phyloP scores from a whole-genome alignment of 2,329 filamentous ascomycete species.

The Ascochyta lentis region DNA sequence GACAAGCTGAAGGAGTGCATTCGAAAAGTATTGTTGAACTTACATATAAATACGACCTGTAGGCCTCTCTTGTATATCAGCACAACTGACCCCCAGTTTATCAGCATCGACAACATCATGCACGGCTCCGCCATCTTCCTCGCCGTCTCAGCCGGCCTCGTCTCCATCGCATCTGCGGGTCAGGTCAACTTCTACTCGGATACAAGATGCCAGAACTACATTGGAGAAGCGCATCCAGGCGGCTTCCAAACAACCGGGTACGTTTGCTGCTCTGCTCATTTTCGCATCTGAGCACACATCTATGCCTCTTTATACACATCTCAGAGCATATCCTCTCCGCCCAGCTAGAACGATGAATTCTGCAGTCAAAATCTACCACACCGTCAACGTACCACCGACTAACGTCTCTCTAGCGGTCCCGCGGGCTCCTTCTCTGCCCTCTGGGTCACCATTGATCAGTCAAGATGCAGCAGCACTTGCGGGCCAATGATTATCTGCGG shows the following conservation, averaged over 20 bases:
- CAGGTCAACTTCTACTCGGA: conserved; percentile 32
- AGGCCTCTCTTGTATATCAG: no score
- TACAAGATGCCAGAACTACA: conserved; percentile 27
- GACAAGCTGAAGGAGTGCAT: background rate
- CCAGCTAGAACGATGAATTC: no score
- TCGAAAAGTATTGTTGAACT: no score
- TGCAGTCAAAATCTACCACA: no score
- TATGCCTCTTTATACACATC: no score
- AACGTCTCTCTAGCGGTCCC: conserved; percentile 16
- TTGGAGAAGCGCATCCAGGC: conserved; percentile 19
- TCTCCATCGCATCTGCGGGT: conserved; percentile 18
- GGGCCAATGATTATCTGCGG: conserved; percentile 26
- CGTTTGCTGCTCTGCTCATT: background rate
- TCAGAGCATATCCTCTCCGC: no score
- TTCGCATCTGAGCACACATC: no score
- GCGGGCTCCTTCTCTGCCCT: conserved; percentile 27
- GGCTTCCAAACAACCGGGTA: conserved; percentile 19
- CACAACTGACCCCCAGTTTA: background rate
- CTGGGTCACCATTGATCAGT: conserved; percentile 23
- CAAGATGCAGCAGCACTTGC: conserved; percentile 21
- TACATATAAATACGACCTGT: no score
- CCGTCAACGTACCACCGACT: background rate
- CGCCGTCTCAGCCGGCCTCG: conserved; percentile 7
- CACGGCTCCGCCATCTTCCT: conserved; percentile 8
- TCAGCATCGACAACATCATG: conserved; percentile 1